These are phyloP conservation scores for Pilasporangium apinafurcum DNA, from an alignment of 352 stramenopile genomes.

Conservation along the genomic window DNA sequence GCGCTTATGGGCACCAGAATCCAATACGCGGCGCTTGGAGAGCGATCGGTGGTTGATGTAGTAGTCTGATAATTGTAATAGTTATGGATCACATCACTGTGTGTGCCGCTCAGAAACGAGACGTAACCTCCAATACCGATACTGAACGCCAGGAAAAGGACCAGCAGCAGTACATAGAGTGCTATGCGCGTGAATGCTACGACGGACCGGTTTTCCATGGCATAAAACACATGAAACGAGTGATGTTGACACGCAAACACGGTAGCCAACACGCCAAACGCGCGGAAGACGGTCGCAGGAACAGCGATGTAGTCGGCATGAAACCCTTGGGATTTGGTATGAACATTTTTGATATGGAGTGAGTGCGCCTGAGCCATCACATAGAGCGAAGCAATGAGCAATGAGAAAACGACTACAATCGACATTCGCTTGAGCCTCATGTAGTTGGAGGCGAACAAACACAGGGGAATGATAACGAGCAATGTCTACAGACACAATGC, in stretches of 20 bases:
- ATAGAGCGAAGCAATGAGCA: constrained; percentile 20
- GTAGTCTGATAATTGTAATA: too few relatives aligned
- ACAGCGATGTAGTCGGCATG: constrained; percentile 37
- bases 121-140: constrained; percentile 47
- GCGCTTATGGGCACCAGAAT: constrained; percentile 30
- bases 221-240: constrained; percentile 49
- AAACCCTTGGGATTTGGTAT: constrained; percentile 19
- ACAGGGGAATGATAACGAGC: constrained; percentile 29
- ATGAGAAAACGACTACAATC: constrained; percentile 10
- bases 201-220: constrained; percentile 25
- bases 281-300: constrained; percentile 36
- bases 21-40: constrained; percentile 38
- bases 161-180: constrained; percentile 17
- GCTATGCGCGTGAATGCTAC: constrained; percentile 24
- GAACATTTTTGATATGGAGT: constrained; percentile 17
- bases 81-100: constrained; percentile 40
- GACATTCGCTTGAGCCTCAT: constrained; percentile 17
- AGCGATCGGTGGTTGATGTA: constrained; percentile 11
- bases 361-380: constrained; percentile 16
- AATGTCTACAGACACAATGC: constrained; percentile 12
- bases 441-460: constrained; percentile 23
- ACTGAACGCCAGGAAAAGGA: constrained; percentile 22
- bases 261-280: constrained; percentile 37
- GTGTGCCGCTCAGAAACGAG: constrained; percentile 33
- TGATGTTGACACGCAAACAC: constrained; percentile 38